phyloP scores from a whole-genome alignment of 2,329 filamentous ascomycete species.

The Pestalotiopsis sp. region DNA sequence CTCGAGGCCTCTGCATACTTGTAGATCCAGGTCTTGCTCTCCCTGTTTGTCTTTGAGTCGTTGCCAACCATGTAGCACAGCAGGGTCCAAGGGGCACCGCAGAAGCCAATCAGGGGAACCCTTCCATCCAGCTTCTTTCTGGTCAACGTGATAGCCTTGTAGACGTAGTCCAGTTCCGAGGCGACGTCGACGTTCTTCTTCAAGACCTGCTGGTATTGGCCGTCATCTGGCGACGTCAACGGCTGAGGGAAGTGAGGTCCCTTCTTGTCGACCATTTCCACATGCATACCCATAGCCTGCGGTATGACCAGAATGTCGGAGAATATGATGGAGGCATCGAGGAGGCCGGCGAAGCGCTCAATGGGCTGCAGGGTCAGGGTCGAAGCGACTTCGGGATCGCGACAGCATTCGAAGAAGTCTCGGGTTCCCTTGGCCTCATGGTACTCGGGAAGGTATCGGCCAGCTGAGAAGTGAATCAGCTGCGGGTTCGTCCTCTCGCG shows the following conservation, averaged over 20 bases:
- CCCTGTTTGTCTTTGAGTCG: slow-evolving; percentile 90
- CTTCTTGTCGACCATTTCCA: slow-evolving; percentile 98
- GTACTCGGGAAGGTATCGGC: slow-evolving; percentile 96
- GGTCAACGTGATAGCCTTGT: slow-evolving; percentile 91
- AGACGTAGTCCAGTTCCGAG: slow-evolving; percentile 88
- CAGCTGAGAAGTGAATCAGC: slow-evolving; percentile 58
- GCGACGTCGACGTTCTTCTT: slow-evolving; percentile 80
- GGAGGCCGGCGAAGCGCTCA: slow-evolving; percentile 84
- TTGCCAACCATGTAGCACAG: slow-evolving; percentile 99
- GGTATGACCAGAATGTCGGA: slow-evolving; percentile 97
- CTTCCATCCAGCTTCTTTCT: slow-evolving; percentile 83
- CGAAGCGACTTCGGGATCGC: slow-evolving; percentile 87
- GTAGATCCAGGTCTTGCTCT: slow-evolving; percentile 97
- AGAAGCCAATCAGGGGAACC: slow-evolving; percentile 95
- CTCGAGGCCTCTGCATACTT: slow-evolving; percentile 81
- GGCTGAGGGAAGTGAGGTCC: slow-evolving; percentile 93
- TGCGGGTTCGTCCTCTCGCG: slow-evolving; percentile 1
- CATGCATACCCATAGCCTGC: slow-evolving; percentile 97
- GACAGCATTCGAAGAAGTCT: slow-evolving; percentile 98
- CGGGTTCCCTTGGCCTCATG: slow-evolving; percentile 88
- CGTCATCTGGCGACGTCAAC: slow-evolving; percentile 76
- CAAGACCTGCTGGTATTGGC: slow-evolving; percentile 80
- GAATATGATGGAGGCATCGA: slow-evolving; percentile 98
- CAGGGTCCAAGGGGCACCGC: slow-evolving; percentile 94
- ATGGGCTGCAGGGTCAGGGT: slow-evolving; percentile 93